Evolutionary conservation across 2,329 filamentous ascomycete genomes (phyloP), one percentile per base, ranked within the genome.

Genomic region (Magnaporthiopsis incrustans): DNA sequence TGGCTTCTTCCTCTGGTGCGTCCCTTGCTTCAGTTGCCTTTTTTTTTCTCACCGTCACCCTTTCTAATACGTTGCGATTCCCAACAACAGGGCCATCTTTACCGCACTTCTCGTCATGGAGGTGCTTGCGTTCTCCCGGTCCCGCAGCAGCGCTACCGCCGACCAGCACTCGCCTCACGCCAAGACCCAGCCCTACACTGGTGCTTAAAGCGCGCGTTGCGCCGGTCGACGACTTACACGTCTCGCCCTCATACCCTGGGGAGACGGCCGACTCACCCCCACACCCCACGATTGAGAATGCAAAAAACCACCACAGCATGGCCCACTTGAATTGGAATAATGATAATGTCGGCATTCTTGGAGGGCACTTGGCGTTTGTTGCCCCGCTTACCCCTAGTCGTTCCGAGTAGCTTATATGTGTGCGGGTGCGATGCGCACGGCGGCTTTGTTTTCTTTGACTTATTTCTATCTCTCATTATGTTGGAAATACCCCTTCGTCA

Each of bases 1-100:
- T 69, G 86, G 81, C 7, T 89, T 88, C 69, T 84, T 90, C 71
- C 79, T 85, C 63, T 90, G 82, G 81, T 76, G 64, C 32, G 72
- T 70, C 58, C n/a, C 44, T n/a, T 35, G 58, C 22, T 4, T 60
- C 14, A 14, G 18, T 60, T 15, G n/a, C 22, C n/a, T 44, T 4
- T 53, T 26, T 27, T 15, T 38, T 8, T 33, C 7, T 22, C n/a
- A 1, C 18, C 26, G 27, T 26, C 30, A 18, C 53, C 12, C 3
- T 25, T 10, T n/a, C 44, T 53, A 25, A 53, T 10, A 22, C 44
- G 18, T 25, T 22, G 5, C 38, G 38, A 50, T 22, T 35, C 8
- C 33, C 10, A 10, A 30, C 8, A 76, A 30, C 22, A 76, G 82
- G 82, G 77, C 74, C 59, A 74, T 82, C 64, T 83, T 84, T 69